A percentile compares a stretch with the other conserved stretches of the same genome.
Evolutionary conservation across 768 basidiomycete species (phyloP).

Genomic region (Termitomyces sp.): DNA sequence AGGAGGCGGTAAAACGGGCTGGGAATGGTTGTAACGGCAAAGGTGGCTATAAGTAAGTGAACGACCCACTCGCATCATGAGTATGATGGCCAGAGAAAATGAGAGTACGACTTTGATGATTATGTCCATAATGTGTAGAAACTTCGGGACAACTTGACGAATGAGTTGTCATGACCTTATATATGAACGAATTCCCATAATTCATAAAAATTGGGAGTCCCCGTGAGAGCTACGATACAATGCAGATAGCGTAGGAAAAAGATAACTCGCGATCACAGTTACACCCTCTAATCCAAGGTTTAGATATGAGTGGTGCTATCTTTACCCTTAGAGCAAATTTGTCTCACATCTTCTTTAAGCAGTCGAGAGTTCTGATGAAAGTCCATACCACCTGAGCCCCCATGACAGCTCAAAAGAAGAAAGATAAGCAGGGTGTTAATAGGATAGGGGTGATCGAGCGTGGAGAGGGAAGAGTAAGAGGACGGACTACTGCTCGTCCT

Average conservation of each 20-base stretch:
- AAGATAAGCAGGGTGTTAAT: neutral
- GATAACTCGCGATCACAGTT: neutral
- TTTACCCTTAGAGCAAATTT: neutral
- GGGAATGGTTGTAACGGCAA: neutral
- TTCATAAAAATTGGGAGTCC: neutral
- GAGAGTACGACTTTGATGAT: neutral
- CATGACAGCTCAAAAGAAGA: too few relatives aligned
- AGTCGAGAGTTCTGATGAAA: too few relatives aligned
- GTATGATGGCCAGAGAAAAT: neutral
- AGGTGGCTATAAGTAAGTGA: neutral
- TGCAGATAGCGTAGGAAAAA: neutral
- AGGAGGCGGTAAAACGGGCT: neutral
- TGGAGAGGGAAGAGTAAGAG: neutral
- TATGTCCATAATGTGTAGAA: conserved; percentile 2
- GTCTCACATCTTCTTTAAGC: neutral
- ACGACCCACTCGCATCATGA: neutral
- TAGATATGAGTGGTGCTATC: neutral
- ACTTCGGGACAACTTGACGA: neutral
- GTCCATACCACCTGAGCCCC: neutral
- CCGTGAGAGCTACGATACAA: neutral
- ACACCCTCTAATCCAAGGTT: neutral
- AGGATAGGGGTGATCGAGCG: neutral
- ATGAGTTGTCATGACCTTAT: neutral
- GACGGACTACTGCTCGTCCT: too few relatives aligned
- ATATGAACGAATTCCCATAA: neutral